Base-by-base conservation (phyloP, 1,284 basidiomycete genomes). In the Ceratobasidium sp. region DNA sequence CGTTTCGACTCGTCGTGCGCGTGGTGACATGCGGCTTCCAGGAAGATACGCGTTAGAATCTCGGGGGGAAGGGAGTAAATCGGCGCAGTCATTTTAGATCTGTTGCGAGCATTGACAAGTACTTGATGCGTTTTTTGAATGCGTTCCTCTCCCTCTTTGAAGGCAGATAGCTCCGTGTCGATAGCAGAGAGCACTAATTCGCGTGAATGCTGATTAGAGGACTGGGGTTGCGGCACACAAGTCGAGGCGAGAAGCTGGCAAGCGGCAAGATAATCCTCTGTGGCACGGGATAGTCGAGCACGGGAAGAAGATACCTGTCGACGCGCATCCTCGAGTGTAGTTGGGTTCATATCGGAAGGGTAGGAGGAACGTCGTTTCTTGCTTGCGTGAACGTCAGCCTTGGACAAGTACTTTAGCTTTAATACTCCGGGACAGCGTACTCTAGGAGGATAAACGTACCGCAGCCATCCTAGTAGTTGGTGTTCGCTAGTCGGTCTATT, bases 41-140 rank as follows among this genome's bases (percentile, higher is more conserved):
- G 13, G n/a, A 66, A 66, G 25, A 66, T 51, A 8, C 64, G 64
- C n/a, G 43, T 29, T 29, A 66, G 11, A 19, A 49, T 29, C 25
- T 66, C 64, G n/a, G 22, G 2, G 22, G 43, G 64, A 25, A 66
- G 43, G 0, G 43, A 49, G 13, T 66, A 49, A 19, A 62, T 43
- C 32, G 59, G 34, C 3, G 59, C 37, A 13, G 15, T 43, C 59
- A 62, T 62, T 19, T 43, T 40, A 19, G 59, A 40, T 43, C 6
- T 34, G 29, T 62, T 40, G 34, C 59, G 59, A 62, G n/a, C 34
- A 40, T 19, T 13, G 2, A 43, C 6, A 15, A 62, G 59, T 40
- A 43, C 17, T 19, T 22, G 0, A 1, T 32, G 34, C 5, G 59
- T 17, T 40, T 43, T 40, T 29, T 43, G 15, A 5, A 62, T 13